Conservation (phyloP, 1,139 yeast species). For the Yamadazyma pseudoaaseri region DNA sequence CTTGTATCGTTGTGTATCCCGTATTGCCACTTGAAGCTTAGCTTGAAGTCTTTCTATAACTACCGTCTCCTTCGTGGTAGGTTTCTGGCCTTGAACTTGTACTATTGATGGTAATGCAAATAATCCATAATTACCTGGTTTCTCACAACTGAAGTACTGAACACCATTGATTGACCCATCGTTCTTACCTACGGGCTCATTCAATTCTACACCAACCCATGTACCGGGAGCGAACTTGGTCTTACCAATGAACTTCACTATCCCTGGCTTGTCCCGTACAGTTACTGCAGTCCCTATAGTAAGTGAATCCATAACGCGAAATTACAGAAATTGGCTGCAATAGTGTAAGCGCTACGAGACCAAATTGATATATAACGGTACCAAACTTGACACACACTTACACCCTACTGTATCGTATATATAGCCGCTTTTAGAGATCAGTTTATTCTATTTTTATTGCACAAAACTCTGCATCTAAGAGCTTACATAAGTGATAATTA, state of each 20-base stretch:
- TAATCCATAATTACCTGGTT: constrained; percentile 51
- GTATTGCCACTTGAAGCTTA: constrained; percentile 32
- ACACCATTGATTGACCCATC: constrained; percentile 72
- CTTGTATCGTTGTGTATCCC: constrained; percentile 25
- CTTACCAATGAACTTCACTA: constrained; percentile 48
- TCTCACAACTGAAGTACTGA: constrained; percentile 55
- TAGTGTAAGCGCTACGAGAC: too few relatives aligned
- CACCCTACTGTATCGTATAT: too few relatives aligned
- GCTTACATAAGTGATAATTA: too few relatives aligned
- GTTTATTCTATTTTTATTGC: too few relatives aligned
- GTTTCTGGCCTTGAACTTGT: not conserved
- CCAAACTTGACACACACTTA: not conserved
- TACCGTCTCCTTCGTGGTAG: constrained; percentile 7
- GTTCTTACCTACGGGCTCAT: constrained; percentile 67
- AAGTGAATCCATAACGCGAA: constrained; percentile 4
- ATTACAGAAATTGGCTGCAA: not conserved
- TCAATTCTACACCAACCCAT: constrained; percentile 83
- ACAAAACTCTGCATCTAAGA: too few relatives aligned
- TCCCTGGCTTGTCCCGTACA: constrained; percentile 45
- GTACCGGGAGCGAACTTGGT: constrained; percentile 60
- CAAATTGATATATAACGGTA: too few relatives aligned
- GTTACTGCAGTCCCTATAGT: constrained; percentile 40
- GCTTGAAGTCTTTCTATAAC: constrained; percentile 46
- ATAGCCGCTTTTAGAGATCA: too few relatives aligned
- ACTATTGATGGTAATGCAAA: constrained; percentile 45